A percentile compares a stretch with the other conserved stretches of the same genome.
phyloP scores from a whole-genome alignment of 1,284 basidiomycete species.

The Phellinidium pouzarii region DNA sequence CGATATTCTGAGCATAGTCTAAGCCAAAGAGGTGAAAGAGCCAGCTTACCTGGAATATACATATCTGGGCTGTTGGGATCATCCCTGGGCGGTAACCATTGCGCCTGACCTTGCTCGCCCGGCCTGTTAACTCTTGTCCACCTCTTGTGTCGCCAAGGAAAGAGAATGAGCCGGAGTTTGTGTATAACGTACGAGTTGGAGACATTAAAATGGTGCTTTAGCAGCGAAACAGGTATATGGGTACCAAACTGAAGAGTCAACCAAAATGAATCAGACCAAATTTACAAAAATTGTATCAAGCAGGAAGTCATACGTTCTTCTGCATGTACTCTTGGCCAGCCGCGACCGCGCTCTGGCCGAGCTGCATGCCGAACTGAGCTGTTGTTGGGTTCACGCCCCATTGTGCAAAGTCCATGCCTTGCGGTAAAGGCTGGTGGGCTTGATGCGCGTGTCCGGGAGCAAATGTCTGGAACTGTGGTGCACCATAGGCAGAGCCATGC shows the following conservation, averaged over 20 bases:
- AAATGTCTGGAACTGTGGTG: slow-evolving; percentile 10
- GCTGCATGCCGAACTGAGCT: slow-evolving; percentile 93
- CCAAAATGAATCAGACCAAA: slow-evolving; percentile 1
- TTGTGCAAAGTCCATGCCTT: slow-evolving; percentile 47
- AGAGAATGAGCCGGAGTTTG: slow-evolving; percentile 87
- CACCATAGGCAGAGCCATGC: slow-evolving; percentile 12
- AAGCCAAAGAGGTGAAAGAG: neutral
- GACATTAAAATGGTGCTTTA: slow-evolving; percentile 96
- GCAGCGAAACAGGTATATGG: slow-evolving; percentile 65
- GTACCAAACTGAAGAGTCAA: slow-evolving; percentile 59
- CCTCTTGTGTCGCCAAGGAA: slow-evolving; percentile 90
- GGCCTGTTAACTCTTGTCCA: slow-evolving; percentile 66
- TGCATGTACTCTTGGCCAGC: slow-evolving; percentile 96
- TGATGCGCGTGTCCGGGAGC: slow-evolving; percentile 8
- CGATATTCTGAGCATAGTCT: slow-evolving; percentile 14
- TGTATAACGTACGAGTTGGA: slow-evolving; percentile 93
- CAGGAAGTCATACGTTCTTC: slow-evolving; percentile 65
- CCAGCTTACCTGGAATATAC: slow-evolving; percentile 83
- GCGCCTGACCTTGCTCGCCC: slow-evolving; percentile 61
- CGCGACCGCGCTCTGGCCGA: slow-evolving; percentile 86
- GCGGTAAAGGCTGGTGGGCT: slow-evolving; percentile 18
- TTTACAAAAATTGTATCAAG: slow-evolving; percentile 6
- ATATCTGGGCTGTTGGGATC: slow-evolving; percentile 96
- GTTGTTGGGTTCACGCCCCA: slow-evolving; percentile 92
- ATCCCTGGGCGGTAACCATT: slow-evolving; percentile 86